Evolutionary conservation across 164 flowering plant genomes (phyloP).

Genomic region (Macadamia integrifolia): DNA sequence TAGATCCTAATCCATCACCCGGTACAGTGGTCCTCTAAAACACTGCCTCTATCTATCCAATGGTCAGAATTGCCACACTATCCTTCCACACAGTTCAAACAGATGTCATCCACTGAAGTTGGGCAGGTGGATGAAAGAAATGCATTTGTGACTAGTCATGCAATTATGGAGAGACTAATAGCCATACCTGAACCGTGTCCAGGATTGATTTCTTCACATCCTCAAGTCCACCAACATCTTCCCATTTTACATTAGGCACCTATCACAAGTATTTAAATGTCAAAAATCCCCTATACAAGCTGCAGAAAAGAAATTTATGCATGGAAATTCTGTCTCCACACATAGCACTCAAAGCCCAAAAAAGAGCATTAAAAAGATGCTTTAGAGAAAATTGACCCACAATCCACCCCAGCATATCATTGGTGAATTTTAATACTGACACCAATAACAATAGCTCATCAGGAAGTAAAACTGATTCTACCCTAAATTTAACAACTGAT

Average conservation of each 20-base stretch:
- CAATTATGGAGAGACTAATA: conserved; percentile 8
- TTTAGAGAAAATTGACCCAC: too few relatives aligned
- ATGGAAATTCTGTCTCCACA: conserved; percentile 1
- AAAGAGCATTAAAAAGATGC: conserved; percentile 1
- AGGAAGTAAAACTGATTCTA: background rate
- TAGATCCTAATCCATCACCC: too few relatives aligned
- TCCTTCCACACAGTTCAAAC: too few relatives aligned
- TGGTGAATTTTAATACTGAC: background rate
- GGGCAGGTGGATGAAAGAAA: background rate
- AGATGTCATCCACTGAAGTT: background rate
- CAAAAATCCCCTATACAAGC: conserved; percentile 1
- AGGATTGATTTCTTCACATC: conserved; percentile 88
- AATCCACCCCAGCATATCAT: too few relatives aligned
- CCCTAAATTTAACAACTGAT: background rate
- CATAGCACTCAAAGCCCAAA: background rate
- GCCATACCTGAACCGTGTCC: conserved; percentile 89
- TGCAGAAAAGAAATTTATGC: conserved; percentile 6
- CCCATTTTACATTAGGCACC: conserved; percentile 98
- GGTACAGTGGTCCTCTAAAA: too few relatives aligned
- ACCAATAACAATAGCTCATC: background rate
- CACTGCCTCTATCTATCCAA: too few relatives aligned
- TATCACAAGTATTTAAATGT: conserved; percentile 19
- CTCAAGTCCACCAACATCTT: conserved; percentile 98
- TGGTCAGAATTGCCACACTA: too few relatives aligned
- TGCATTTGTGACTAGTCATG: background rate